A percentile compares a stretch with the other conserved stretches of the same genome.
These are phyloP conservation scores for Penicillium italicum DNA, from an alignment of 2,329 filamentous ascomycete species.

Conservation along the genomic window DNA sequence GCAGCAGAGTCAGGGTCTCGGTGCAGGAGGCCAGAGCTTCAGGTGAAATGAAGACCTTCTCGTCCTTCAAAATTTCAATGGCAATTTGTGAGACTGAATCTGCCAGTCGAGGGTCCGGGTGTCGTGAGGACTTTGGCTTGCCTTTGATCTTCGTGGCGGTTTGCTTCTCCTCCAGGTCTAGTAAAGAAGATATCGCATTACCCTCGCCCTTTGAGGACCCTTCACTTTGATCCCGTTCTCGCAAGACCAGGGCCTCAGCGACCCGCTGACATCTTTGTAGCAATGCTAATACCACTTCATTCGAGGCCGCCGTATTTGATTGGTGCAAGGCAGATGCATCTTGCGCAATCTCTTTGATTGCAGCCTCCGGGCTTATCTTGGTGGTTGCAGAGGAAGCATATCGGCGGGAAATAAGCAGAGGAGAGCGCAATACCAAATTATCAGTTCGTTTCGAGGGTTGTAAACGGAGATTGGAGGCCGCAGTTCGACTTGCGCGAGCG, in stretches of 20 bases:
- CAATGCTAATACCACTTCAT: conserved; percentile 33
- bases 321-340: conserved; percentile 30
- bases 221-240: conserved; percentile 21
- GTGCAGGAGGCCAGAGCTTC: conserved; percentile 71
- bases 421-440: conserved; percentile 4
- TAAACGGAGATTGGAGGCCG: conserved; percentile 13
- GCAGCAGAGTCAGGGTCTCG: conserved; percentile 68
- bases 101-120: conserved; percentile 37
- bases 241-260: conserved; percentile 30
- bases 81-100: conserved; percentile 53
- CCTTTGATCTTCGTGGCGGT: conserved; percentile 16
- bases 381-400: conserved; percentile 21
- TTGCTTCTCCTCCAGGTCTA: conserved; percentile 41
- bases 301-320: conserved; percentile 33
- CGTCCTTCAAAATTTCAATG: conserved; percentile 68
- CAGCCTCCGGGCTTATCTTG: conserved; percentile 15
- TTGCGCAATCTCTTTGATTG: conserved; percentile 31
- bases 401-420: conserved; percentile 7
- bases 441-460: conserved; percentile 17
- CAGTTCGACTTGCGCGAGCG: conserved; percentile 5
- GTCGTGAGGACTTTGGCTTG: conserved; percentile 24
- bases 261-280: conserved; percentile 37
- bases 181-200: conserved; percentile 40
- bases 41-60: conserved; percentile 75
- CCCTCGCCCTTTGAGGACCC: conserved; percentile 25